A percentile compares a stretch with the other conserved stretches of the same genome.
Conservation (phyloP, 2,329 filamentous ascomycete genomes). For the Alternaria novae-zelandiae region DNA sequence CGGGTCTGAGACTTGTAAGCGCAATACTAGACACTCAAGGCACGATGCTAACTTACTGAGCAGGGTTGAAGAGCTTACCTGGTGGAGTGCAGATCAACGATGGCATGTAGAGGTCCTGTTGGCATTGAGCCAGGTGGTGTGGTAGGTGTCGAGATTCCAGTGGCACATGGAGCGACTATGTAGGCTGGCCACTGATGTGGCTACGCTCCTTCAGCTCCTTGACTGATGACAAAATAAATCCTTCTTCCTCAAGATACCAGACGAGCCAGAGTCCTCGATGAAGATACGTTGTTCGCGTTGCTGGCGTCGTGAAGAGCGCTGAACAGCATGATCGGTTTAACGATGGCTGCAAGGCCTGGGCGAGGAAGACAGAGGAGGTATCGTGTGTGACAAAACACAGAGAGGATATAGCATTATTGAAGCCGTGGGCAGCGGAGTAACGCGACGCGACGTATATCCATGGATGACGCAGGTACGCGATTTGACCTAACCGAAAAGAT, state of each 20-base stretch:
- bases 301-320: background rate
- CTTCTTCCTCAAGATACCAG: background rate
- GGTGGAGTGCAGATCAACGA: slow-evolving; percentile 31
- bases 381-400: background rate
- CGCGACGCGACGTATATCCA: background rate
- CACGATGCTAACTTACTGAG: background rate
- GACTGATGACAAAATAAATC: background rate
- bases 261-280: background rate
- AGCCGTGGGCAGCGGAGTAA: background rate
- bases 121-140: background rate
- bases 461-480: background rate
- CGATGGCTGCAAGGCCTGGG: background rate
- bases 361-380: background rate
- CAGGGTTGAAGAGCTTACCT: slow-evolving; percentile 27
- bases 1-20: slow-evolving; percentile 3
- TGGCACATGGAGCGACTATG: background rate
- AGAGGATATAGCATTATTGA: background rate
- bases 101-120: background rate
- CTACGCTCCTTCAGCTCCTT: background rate
- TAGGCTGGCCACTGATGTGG: background rate
- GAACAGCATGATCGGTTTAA: background rate
- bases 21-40: background rate
- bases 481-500: background rate
- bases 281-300: background rate
- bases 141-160: background rate